Evolutionary conservation across 306 rosid genomes (phyloP), one percentile per base, ranked within the genome.

Genomic region (Adenanthera pavonina): DNA sequence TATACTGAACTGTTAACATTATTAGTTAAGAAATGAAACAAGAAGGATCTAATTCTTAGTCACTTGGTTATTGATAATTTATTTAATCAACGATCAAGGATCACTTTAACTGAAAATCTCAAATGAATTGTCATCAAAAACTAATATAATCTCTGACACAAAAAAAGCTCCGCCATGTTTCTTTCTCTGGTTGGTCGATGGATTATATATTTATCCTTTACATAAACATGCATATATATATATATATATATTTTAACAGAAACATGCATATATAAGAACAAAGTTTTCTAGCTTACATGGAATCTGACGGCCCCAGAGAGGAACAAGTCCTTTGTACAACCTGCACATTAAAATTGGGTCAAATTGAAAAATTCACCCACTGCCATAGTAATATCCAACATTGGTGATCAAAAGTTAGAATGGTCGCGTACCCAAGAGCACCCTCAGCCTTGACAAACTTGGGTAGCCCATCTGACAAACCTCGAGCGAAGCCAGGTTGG

Each of bases 241-340:
- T 25, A 25, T 25, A 25, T 25, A 25, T 25, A 25, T 25, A 25
- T 25, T 25, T 25, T 25, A 25, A 25, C 30, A 25, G 30, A 25
- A 25, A 25, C 30, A 25, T 25, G 30, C 30, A 25, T 25, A 25
- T 41, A 78, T 11, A 48, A 75, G 68, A 62, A 36, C 25, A 4
- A 80, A 61, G 8, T 54, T 69, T 65, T 46, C 35, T 52, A 57
- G 77, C 98, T 87, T 89, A 92, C 98, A 94, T 71, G 97, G 97
- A 83, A 94, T 85, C 84, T 92, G 97, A 77, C 98, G 98, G 4
- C 97, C 97, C 98, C 98, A 94, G 0, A 94, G 98, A 75, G 98
- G 98, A 83, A 82, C 95, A 67, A 94, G 60, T 65, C 98, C 97
- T 79, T 83, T 92, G 87, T 89, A 94, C 88, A 94, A 78, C 83